These are phyloP conservation scores for Mucuna pruriens DNA, from an alignment of 306 rosid species.

Conservation along the genomic window DNA sequence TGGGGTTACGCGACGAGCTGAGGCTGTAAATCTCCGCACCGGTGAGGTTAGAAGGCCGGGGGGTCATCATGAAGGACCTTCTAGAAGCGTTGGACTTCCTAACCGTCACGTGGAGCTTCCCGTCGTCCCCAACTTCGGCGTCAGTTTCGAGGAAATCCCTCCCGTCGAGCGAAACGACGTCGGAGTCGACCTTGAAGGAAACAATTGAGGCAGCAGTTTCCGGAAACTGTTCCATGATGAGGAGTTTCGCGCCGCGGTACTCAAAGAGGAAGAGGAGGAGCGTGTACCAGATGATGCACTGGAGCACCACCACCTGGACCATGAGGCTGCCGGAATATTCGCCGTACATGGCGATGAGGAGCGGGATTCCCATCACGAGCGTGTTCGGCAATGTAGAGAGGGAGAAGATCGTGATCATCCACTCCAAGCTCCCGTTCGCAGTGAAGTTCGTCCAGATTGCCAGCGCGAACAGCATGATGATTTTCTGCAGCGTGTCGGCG, in stretches of 20 bases:
- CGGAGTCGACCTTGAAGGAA: slow-evolving; percentile 94
- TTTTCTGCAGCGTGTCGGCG: slow-evolving; percentile 92
- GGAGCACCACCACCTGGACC: slow-evolving; percentile 94
- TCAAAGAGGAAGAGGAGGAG: slow-evolving; percentile 88
- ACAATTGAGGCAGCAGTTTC: slow-evolving; percentile 97
- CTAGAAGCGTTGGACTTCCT: slow-evolving; percentile 87
- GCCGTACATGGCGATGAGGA: slow-evolving; percentile 90
- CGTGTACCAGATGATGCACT: slow-evolving; percentile 97
- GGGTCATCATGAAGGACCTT: slow-evolving; percentile 77
- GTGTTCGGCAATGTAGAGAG: slow-evolving; percentile 98
- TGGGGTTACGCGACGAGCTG: slow-evolving; percentile 86
- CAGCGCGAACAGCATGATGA: slow-evolving; percentile 75
- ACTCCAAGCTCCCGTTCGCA: slow-evolving; percentile 82
- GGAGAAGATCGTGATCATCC: slow-evolving; percentile 97
- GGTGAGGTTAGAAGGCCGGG: slow-evolving; percentile 93
- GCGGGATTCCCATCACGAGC: slow-evolving; percentile 89
- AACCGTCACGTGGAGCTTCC: slow-evolving; percentile 90
- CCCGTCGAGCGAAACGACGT: slow-evolving; percentile 93
- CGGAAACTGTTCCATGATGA: slow-evolving; percentile 97
- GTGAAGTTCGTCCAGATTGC: slow-evolving; percentile 79
- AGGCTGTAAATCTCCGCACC: slow-evolving; percentile 96
- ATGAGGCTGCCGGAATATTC: slow-evolving; percentile 66
- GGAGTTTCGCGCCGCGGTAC: slow-evolving; percentile 89
- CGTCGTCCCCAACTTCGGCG: slow-evolving; percentile 89
- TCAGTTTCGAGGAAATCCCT: slow-evolving; percentile 90